Evolutionary conservation across 2,329 filamentous ascomycete genomes (phyloP).

Genomic region (Cladophialophora exuberans): DNA sequence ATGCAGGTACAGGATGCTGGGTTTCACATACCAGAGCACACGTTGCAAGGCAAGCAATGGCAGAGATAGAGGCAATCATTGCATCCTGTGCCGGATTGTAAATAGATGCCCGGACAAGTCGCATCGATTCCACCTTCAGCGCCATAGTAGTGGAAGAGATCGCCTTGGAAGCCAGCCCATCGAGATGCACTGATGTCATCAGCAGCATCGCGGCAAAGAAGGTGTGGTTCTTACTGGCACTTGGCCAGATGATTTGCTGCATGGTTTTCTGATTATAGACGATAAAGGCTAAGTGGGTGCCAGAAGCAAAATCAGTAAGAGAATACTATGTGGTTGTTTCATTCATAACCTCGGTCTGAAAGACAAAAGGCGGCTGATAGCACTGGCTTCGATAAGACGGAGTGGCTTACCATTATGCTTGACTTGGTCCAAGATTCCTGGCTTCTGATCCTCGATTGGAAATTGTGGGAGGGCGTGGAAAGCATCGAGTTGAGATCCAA

Average conservation of each 20-base stretch:
- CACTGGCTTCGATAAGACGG: not conserved
- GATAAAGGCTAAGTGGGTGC: constrained; percentile 6
- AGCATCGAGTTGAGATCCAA: constrained; percentile 19
- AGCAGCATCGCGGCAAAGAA: constrained; percentile 24
- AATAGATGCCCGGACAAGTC: constrained; percentile 12
- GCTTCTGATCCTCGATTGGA: constrained; percentile 13
- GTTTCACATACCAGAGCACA: constrained; percentile 20
- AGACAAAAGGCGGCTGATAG: not conserved
- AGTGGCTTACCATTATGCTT: constrained; percentile 17
- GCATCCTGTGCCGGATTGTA: not conserved
- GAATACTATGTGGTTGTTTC: not conserved
- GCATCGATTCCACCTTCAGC: constrained; percentile 23
- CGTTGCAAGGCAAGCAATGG: constrained; percentile 19
- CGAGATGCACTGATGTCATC: constrained; percentile 22
- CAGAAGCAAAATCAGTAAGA: not conserved
- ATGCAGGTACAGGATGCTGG: not conserved
- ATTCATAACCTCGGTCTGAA: not conserved
- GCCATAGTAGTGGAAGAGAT: constrained; percentile 10
- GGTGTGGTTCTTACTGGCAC: constrained; percentile 9
- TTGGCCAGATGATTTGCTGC: constrained; percentile 19
- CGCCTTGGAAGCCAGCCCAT: constrained; percentile 8
- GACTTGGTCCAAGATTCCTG: constrained; percentile 17
- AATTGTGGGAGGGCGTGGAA: constrained; percentile 18
- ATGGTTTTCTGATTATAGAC: constrained; percentile 18
- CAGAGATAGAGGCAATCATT: constrained; percentile 18